Base-by-base conservation (phyloP, 306 rosid species). In the Phaseolus lunatus region DNA sequence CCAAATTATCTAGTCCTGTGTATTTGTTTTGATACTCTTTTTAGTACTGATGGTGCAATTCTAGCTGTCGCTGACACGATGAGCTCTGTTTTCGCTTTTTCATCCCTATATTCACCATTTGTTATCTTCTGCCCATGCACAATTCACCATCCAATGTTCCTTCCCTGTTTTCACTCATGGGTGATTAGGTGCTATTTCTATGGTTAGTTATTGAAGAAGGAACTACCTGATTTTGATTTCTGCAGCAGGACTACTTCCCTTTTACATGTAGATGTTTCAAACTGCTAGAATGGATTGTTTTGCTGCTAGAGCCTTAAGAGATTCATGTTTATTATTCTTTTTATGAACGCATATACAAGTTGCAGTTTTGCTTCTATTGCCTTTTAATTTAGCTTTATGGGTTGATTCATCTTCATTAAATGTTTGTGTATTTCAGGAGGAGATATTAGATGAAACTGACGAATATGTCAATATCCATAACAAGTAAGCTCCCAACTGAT, bases 361-460 rank as follows among this genome's bases (percentile, higher is more conserved):
- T 65, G 76, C 66, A n/a, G 39, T 66, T 50, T 18, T 63, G 80
- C 31, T 18, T 57, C 19, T 22, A 16, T 48, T 78, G 23, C 76
- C 78, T 39, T 73, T 50, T 48, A 57, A 70, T 45, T 80, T 24
- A 6, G 10, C 61, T 73, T 16, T 41, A 56, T 47, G 54, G 49
- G 47, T 68, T 81, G 75, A 84, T 72, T 77, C 73, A 24, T 69
- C 16, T 77, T 19, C 73, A 53, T 84, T 65, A 33, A 52, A 44
- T 75, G 37, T 39, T 39, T 79, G 72, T 62, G 67, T 62, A 29
- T 94, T 45, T 80, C 93, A 95, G 98, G 98, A 92, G 94, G 98
- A 92, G 86, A 95, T 95, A 82, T 80, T 92, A 78, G 97, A 95
- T 85, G 98, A 95, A 92, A 95, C 98, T n/a, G 98, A 95, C 74